Base-by-base conservation (phyloP, 1,284 basidiomycete species). In the Ustilago cynodontis region DNA sequence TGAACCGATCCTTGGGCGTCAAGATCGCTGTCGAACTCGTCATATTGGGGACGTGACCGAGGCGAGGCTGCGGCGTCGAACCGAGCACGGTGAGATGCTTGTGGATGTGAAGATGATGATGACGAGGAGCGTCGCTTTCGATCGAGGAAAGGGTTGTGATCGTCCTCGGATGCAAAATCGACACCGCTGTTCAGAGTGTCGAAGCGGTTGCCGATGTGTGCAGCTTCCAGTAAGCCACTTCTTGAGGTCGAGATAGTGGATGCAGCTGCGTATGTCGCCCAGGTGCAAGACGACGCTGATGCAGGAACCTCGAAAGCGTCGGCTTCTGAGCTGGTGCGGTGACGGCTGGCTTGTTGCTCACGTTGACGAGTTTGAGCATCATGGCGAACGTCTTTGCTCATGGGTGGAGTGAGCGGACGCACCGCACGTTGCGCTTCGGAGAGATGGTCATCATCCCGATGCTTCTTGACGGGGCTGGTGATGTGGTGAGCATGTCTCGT, bases 381-480 rank as follows among this genome's bases (percentile, higher is more conserved):
- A 45, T 76, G 65, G 11, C 72, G 63, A 11, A 71, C 68, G n/a
- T 76, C 72, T 24, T 66, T 63, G 72, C 72, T 76, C 72, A 76
- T 70, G 8, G 72, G 72, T 11, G 72, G 72, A 8, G 72, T 76
- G 29, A 64, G 72, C 6, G 72, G 72, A 24, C 59, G 65, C 9
- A 22, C 49, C 13, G 59, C 65, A 18, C 59, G 66, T 18, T 70
- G 51, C 0, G 62, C 59, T 37, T 61, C 62, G 11, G 63, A 47
- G 26, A 58, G 53, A 5, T n/a, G n/a, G n/a, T n/a, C n/a, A n/a
- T 53, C n/a, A 29, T 49, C 31, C n/a, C 62, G 16, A 22, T 59
- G 58, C 56, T 65, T 70, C 72, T 75, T 70, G 54, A 63, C 60
- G 31, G 72, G 72, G 24, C 72, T 75, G 8, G 33, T 53, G 47